Conservation (phyloP, 2,329 filamentous ascomycete genomes). For the Cladophialophora yegresii region DNA sequence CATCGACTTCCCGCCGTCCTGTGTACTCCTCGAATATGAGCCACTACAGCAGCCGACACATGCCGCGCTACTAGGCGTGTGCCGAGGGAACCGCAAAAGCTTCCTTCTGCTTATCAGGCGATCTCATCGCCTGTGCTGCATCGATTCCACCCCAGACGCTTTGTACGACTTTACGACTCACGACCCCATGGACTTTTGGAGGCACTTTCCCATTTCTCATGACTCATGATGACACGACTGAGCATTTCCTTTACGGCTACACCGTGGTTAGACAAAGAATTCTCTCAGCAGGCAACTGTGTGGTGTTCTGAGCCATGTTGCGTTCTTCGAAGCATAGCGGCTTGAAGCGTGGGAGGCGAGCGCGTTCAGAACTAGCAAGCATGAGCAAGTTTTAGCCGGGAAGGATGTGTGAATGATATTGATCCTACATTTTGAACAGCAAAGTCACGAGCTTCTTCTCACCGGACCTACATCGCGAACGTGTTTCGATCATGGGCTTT, state of each 20-base stretch:
- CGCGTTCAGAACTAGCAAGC: slow-evolving; percentile 5
- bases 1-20: slow-evolving; percentile 23
- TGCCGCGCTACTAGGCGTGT: slow-evolving; percentile 22
- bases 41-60: slow-evolving; percentile 17
- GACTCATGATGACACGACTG: slow-evolving; percentile 22
- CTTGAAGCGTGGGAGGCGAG: slow-evolving; percentile 17
- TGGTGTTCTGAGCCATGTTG: slow-evolving; percentile 22
- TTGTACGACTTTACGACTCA: slow-evolving; percentile 25
- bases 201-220: slow-evolving; percentile 11
- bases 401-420: slow-evolving; percentile 30
- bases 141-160: slow-evolving; percentile 1
- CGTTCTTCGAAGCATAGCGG: slow-evolving; percentile 26
- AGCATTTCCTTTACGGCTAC: slow-evolving; percentile 19
- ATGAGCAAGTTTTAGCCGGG: slow-evolving; percentile 9
- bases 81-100: slow-evolving; percentile 4
- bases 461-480: neutral
- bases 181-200: slow-evolving; percentile 14
- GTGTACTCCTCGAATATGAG: slow-evolving; percentile 23
- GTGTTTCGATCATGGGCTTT: neutral
- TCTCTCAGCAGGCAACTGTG: slow-evolving; percentile 29
- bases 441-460: slow-evolving; percentile 7
- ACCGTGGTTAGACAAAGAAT: slow-evolving; percentile 26
- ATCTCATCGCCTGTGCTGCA: neutral
- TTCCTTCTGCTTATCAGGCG: neutral
- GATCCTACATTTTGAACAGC: slow-evolving; percentile 19